phyloP scores from a whole-genome alignment of 164 flowering plant genomes.

The Echeveria elegans region DNA sequence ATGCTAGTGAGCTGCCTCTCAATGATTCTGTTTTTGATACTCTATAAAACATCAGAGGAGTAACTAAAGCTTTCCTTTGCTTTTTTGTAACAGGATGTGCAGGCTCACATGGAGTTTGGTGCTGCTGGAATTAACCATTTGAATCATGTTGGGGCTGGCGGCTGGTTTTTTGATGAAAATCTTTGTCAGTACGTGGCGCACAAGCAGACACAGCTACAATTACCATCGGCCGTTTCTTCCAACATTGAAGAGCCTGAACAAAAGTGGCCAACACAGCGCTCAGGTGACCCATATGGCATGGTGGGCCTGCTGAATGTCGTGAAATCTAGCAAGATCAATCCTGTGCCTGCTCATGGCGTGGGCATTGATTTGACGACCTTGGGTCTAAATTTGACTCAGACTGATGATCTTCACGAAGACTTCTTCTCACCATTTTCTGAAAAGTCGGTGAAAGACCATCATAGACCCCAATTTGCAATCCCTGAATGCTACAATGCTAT shows the following conservation, averaged over 20 bases:
- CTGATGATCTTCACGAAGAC: slow-evolving; percentile 22
- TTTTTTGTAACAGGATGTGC: background rate
- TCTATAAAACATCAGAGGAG: background rate
- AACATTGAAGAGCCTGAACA: slow-evolving; percentile 17
- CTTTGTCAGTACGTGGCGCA: slow-evolving; percentile 22
- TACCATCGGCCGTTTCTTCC: slow-evolving; percentile 13
- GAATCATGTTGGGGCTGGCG: slow-evolving; percentile 16
- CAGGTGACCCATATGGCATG: slow-evolving; percentile 23
- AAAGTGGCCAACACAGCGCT: slow-evolving; percentile 11
- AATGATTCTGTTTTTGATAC: slow-evolving; percentile 1
- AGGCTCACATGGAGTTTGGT: background rate
- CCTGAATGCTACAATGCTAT: slow-evolving; percentile 28
- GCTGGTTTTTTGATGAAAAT: slow-evolving; percentile 17
- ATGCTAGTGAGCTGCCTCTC: slow-evolving; percentile 10
- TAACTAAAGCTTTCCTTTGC: background rate
- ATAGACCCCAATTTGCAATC: slow-evolving; percentile 18
- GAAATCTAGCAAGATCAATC: slow-evolving; percentile 15
- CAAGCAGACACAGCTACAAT: slow-evolving; percentile 19
- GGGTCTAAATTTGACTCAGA: slow-evolving; percentile 29
- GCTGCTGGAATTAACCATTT: slow-evolving; percentile 11
- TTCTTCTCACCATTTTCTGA: slow-evolving; percentile 37
- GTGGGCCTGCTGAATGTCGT: slow-evolving; percentile 27
- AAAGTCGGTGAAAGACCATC: slow-evolving; percentile 25
- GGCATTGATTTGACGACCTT: slow-evolving; percentile 36
- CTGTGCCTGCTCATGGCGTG: slow-evolving; percentile 22